Evolutionary conservation across 108 stramenopile genomes (phyloP), one percentile per base, ranked within the genome.

Genomic region (Conticribra weissflogii): DNA sequence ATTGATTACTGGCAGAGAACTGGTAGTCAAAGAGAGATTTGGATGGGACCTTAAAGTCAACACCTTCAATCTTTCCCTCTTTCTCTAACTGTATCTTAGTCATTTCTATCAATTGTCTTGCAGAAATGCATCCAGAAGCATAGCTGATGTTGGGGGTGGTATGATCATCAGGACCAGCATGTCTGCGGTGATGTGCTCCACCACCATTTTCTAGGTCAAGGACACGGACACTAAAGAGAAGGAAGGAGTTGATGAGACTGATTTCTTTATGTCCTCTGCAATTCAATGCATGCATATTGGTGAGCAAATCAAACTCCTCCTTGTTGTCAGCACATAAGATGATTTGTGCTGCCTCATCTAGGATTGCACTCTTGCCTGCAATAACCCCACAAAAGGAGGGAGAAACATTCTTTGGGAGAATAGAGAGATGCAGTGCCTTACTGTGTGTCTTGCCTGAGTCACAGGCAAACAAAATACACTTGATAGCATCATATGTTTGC

Each of bases 261-360:
- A n/a, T n/a, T n/a, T n/a, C n/a, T n/a, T n/a, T 59, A 17, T 59
- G 27, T 3, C 57, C 57, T 3, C 57, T 12, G n/a, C 31, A 36
- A 17, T 59, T 59, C 12, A 59, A 41, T 4, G 4, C 4, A 3
- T 24, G 5, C 57, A 59, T 59, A 17, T 59, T 24, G 28, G n/a
- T 59, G 5, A 59, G 4, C 34, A 59, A n/a, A 21, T 41, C 12
- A 17, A 59, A 22, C 3, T 59, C 57, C 9, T 3, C 23, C 3
- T 59, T 22, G 4, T 21, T 21, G 19, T 51, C 50, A 19, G 17
- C 4, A 19, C 3, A 17, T 21, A 51, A 51, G 19, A 51, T 51
- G 3, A 17, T 3, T 18, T 21, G 12, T 18, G 3, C 18, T 51
- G 50, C 18, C 3, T 51, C 50, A 51, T 5, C 50, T 3, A 51